A percentile compares a stretch with the other conserved stretches of the same genome.
Evolutionary conservation across 2,329 filamentous ascomycete genomes (phyloP).

Genomic region (Talaromyces sp.): DNA sequence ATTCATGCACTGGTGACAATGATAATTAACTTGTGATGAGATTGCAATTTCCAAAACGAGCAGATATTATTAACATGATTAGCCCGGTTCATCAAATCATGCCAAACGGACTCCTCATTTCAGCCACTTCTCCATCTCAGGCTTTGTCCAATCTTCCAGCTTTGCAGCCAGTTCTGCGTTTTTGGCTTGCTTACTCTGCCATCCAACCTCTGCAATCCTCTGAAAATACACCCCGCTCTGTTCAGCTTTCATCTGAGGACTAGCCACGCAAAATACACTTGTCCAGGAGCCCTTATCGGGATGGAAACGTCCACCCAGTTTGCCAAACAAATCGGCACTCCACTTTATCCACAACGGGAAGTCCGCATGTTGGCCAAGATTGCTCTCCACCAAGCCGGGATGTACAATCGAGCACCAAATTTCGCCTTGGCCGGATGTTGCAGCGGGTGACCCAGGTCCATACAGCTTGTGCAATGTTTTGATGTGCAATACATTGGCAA

Average conservation of each 20-base stretch:
- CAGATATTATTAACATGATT: neutral
- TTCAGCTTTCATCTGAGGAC: slow-evolving; percentile 39
- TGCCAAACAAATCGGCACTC: neutral
- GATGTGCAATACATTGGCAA: slow-evolving; percentile 48
- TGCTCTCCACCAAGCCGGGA: slow-evolving; percentile 42
- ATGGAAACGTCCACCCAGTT: slow-evolving; percentile 15
- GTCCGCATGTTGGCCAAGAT: slow-evolving; percentile 24
- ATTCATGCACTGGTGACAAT: neutral
- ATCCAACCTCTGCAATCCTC: slow-evolving; percentile 14
- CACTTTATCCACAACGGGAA: neutral
- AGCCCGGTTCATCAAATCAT: neutral
- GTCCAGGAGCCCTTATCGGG: slow-evolving; percentile 40
- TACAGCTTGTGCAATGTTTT: slow-evolving; percentile 37
- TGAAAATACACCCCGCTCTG: slow-evolving; percentile 18
- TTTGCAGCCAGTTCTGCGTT: slow-evolving; percentile 9
- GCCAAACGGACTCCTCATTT: neutral
- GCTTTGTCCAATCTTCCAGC: slow-evolving; percentile 15
- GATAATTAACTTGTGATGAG: neutral
- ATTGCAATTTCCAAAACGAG: neutral
- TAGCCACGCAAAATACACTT: slow-evolving; percentile 40
- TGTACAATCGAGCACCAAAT: slow-evolving; percentile 43
- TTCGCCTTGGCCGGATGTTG: slow-evolving; percentile 34
- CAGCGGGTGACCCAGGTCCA: slow-evolving; percentile 32
- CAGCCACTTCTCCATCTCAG: slow-evolving; percentile 17
- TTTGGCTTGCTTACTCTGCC: slow-evolving; percentile 16